These are phyloP conservation scores for Hapsidospora chrysogenum DNA, from an alignment of 495 filamentous ascomycete species.

Conservation along the genomic window DNA sequence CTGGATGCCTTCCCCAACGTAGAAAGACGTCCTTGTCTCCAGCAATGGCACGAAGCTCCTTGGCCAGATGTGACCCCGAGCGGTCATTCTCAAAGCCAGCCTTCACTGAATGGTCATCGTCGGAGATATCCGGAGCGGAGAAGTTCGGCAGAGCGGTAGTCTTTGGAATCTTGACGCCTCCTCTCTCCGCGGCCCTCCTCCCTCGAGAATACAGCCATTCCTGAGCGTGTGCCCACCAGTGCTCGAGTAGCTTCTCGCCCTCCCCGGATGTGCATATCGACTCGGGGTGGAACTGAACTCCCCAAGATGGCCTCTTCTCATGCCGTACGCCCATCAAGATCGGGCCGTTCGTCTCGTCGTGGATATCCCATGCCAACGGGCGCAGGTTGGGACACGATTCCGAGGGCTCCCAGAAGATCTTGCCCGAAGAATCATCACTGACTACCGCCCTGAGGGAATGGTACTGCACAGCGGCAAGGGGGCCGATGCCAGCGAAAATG, in stretches of 20 bases:
- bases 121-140: constrained; percentile 6
- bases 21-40: too few species aligned
- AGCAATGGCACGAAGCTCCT: too few species aligned
- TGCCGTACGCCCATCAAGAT: constrained; percentile 72
- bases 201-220: constrained; percentile 29
- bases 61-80: background rate
- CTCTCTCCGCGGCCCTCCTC: constrained; percentile 7
- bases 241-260: constrained; percentile 46
- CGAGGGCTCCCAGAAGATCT: constrained; percentile 8
- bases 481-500: constrained; percentile 32
- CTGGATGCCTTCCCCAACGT: too few species aligned
- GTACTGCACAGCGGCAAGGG: constrained; percentile 64
- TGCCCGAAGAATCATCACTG: constrained; percentile 12
- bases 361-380: constrained; percentile 47
- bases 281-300: constrained; percentile 88
- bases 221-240: constrained; percentile 55
- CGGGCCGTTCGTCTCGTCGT: constrained; percentile 15
- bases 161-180: too few species aligned
- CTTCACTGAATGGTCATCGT: constrained; percentile 11
- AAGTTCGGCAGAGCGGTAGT: too few species aligned
- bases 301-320: constrained; percentile 62
- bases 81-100: constrained; percentile 1
- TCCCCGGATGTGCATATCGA: constrained; percentile 70
- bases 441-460: constrained; percentile 67
- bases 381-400: constrained; percentile 22